phyloP scores from a whole-genome alignment of 108 stramenopile genomes.

The Discostella stelligeroides region DNA sequence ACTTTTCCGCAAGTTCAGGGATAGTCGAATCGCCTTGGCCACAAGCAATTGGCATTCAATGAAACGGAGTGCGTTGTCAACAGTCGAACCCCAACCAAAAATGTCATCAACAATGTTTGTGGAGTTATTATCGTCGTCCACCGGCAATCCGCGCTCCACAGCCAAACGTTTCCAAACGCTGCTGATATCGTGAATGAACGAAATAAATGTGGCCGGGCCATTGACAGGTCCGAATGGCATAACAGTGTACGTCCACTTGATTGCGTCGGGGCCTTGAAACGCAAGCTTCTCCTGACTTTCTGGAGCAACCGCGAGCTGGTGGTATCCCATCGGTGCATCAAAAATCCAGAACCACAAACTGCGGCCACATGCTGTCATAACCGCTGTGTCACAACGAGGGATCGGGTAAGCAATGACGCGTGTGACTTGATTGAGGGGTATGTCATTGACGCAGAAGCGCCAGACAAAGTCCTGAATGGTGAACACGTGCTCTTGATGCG shows the following conservation, averaged over 20 bases:
- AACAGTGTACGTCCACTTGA: too few species aligned
- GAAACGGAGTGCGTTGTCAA: neutral
- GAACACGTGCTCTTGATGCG: too few species aligned
- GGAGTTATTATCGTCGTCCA: neutral
- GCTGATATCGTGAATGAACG: slow-evolving; percentile 15
- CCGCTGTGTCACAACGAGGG: too few species aligned
- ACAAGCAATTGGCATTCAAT: slow-evolving; percentile 5
- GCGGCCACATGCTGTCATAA: neutral
- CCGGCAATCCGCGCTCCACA: neutral
- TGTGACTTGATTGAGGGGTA: neutral
- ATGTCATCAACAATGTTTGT: too few species aligned
- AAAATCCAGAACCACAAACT: slow-evolving; percentile 2
- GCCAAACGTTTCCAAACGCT: slow-evolving; percentile 9
- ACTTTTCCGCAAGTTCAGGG: slow-evolving; percentile 13
- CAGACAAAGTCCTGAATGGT: too few species aligned
- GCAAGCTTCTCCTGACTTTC: too few species aligned
- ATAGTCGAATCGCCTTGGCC: neutral
- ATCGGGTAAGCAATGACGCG: too few species aligned
- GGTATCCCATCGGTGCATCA: slow-evolving; percentile 12
- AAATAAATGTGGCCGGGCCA: too few species aligned
- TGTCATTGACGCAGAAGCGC: neutral
- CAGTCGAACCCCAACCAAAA: too few species aligned
- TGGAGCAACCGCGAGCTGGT: slow-evolving; percentile 13
- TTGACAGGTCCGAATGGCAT: too few species aligned
- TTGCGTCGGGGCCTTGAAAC: too few species aligned